Evolutionary conservation across 2,329 filamentous ascomycete species (phyloP), one percentile per base, ranked within the genome.

Genomic region (Elsinoe batatas): DNA sequence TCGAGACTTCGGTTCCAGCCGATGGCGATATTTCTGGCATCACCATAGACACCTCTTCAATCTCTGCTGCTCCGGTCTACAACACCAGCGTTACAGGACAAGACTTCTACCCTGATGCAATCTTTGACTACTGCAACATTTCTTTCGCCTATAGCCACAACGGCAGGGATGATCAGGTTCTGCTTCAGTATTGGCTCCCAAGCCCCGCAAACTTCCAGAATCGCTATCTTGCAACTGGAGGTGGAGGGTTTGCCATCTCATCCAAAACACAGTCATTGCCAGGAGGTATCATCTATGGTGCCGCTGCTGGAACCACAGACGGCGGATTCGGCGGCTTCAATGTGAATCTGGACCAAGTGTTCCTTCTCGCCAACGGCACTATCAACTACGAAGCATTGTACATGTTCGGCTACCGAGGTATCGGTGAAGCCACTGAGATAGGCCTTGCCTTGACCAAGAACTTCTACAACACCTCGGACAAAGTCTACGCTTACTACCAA

Each of bases 371-470:
- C 13, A 79, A 81, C 57, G 77, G 76, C 10, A 73, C 74, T 2
- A 68, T 77, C 60, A 77, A 80, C 64, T 79, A 71, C 67, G 70
- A 79, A 33, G 66, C 72, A 1, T 68, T 72, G 2, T 72, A 75
- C 65, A 76, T 74, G 68, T 79, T 79, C 54, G 71, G 67, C 0
- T 80, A 80, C 65, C 69, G 74, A 58, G 77, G 73, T 0, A 66
- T 79, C 1, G 73, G 74, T 43, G 79, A 81, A 64, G 72, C 79
- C 70, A 76, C 73, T 8, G 61, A 67, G 18, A 62, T 79, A 10
- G 75, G 74, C 20, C 78, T 78, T 60, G 64, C 66, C 2, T 54
- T 79, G 40, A 69, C 72, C 15, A 63, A 64, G 57, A 65, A 64
- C 35, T 71, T 76, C 53, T 79, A 67, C 57, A 57, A 58, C 26